A percentile compares a stretch with the other conserved stretches of the same genome.
Evolutionary conservation across 2,329 filamentous ascomycete species (phyloP).

Genomic region (Colletotrichum chrysophilum): DNA sequence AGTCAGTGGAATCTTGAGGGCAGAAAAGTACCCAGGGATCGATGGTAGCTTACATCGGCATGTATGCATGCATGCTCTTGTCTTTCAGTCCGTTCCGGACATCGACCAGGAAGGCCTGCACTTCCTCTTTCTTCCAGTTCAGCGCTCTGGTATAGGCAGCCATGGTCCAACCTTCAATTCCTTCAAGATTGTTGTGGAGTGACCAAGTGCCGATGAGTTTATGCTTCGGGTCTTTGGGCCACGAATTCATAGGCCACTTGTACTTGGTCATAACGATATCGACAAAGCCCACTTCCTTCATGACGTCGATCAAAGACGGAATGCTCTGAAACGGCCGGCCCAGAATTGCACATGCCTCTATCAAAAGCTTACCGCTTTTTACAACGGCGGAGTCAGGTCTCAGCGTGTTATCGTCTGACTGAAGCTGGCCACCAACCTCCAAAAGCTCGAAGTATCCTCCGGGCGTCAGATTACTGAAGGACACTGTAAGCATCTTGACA

Average conservation of each 20-base stretch:
- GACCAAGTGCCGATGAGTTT: conserved; percentile 53
- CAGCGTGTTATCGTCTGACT: conserved; percentile 46
- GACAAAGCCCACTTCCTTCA: conserved; percentile 57
- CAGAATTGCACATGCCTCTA: conserved; percentile 32
- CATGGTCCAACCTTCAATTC: conserved; percentile 39
- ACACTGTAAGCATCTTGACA: not conserved
- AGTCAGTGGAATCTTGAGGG: not conserved
- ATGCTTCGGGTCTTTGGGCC: conserved; percentile 54
- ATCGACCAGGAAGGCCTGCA: conserved; percentile 36
- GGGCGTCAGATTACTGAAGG: conserved; percentile 36
- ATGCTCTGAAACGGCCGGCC: conserved; percentile 33
- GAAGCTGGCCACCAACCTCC: conserved; percentile 41
- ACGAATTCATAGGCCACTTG: conserved; percentile 55
- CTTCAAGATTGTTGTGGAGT: conserved; percentile 35
- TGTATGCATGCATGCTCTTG: conserved; percentile 38
- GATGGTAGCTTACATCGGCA: conserved; percentile 38
- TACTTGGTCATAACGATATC: conserved; percentile 52
- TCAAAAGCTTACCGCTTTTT: conserved; percentile 34
- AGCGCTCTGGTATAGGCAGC: conserved; percentile 36
- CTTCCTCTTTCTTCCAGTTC: conserved; percentile 35
- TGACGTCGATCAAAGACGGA: conserved; percentile 35
- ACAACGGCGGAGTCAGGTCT: conserved; percentile 25
- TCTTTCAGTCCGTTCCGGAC: conserved; percentile 38
- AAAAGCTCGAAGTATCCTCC: conserved; percentile 49
- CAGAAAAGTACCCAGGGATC: not conserved